These are phyloP conservation scores for Carallia brachiata DNA, from an alignment of 345 rosid species.

Conservation along the genomic window DNA sequence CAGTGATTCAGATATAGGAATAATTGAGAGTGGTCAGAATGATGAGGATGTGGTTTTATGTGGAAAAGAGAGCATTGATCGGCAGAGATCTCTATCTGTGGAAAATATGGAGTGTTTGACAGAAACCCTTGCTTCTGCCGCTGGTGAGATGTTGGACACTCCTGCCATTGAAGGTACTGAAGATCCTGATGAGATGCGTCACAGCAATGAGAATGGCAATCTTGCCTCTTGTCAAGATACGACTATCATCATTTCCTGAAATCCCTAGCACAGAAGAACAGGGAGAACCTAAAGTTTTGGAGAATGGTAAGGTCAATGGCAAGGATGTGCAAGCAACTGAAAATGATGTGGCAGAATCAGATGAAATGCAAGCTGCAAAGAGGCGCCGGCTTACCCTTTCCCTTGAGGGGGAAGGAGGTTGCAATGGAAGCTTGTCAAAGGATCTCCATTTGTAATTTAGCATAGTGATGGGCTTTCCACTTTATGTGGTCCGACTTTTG, in stretches of 20 bases:
- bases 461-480: background rate
- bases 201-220: background rate
- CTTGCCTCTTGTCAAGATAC: slow-evolving; percentile 5
- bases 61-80: slow-evolving; percentile 25
- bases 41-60: slow-evolving; percentile 14
- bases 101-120: slow-evolving; percentile 23
- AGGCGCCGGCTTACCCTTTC: slow-evolving; percentile 43
- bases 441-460: slow-evolving; percentile 30
- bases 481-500: background rate
- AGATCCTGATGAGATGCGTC: background rate
- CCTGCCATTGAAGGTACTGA: slow-evolving; percentile 21
- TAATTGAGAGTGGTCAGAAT: slow-evolving; percentile 37
- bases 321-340: background rate
- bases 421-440: slow-evolving; percentile 17
- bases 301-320: background rate
- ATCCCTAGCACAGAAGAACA: background rate
- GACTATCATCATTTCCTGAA: background rate
- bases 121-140: slow-evolving; percentile 17
- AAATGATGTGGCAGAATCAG: slow-evolving; percentile 20
- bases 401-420: slow-evolving; percentile 28
- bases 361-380: slow-evolving; percentile 56
- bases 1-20: slow-evolving; percentile 61
- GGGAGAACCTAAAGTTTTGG: background rate
- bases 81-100: slow-evolving; percentile 23
- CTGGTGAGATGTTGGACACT: slow-evolving; percentile 32